These are phyloP conservation scores for Vanderwaltozyma polyspora DNA, from an alignment of 805 yeast species.

Conservation along the genomic window DNA sequence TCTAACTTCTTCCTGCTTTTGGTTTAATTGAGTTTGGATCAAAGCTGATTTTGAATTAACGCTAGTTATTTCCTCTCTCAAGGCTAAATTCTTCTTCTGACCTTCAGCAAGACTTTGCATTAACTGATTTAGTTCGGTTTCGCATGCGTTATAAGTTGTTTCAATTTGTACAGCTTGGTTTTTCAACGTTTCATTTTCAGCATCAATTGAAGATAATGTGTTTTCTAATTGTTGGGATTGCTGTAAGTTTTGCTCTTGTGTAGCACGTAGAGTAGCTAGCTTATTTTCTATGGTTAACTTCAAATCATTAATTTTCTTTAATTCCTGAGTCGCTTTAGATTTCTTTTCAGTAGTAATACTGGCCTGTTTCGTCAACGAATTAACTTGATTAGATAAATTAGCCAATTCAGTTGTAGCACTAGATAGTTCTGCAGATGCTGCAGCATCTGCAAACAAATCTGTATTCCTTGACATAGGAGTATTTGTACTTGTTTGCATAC, in stretches of 20 bases:
- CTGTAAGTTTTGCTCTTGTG: constrained; percentile 69
- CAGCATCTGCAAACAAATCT: constrained; percentile 49
- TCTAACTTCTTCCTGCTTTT: constrained; percentile 41
- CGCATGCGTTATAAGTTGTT: constrained; percentile 64
- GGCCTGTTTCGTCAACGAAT: constrained; percentile 67
- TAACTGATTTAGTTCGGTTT: constrained; percentile 49
- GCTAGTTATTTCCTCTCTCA: constrained; percentile 58
- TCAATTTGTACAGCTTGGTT: constrained; percentile 68
- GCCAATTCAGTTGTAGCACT: constrained; percentile 79
- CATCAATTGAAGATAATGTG: constrained; percentile 44
- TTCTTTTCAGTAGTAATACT: constrained; percentile 59
- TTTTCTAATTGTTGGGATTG: constrained; percentile 66
- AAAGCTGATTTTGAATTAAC: constrained; percentile 58
- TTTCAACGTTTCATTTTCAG: constrained; percentile 58
- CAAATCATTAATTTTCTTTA: constrained; percentile 51
- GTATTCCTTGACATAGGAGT: constrained; percentile 23
- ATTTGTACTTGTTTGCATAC: constrained; percentile 14
- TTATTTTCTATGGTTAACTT: constrained; percentile 68
- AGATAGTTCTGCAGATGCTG: constrained; percentile 56
- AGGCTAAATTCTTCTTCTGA: constrained; percentile 52
- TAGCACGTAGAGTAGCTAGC: constrained; percentile 49
- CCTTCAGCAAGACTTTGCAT: constrained; percentile 51
- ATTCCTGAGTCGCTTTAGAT: constrained; percentile 63
- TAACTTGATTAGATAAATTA: constrained; percentile 73
- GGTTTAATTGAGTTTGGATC: constrained; percentile 44